phyloP scores from a whole-genome alignment of 192 early-diverging fungal species.

The Podila minutissima region DNA sequence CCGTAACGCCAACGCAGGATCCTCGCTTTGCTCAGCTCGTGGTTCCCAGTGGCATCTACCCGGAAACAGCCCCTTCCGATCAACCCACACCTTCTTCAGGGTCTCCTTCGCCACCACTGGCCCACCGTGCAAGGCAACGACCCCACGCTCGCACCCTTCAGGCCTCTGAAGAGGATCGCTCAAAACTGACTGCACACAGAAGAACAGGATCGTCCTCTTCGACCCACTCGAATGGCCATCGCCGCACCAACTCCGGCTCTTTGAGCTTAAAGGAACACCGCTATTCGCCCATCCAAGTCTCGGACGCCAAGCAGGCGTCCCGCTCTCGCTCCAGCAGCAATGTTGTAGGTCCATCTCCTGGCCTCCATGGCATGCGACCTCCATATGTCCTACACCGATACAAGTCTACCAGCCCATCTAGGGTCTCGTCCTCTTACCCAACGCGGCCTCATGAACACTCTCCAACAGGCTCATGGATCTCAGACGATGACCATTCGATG shows the following conservation, averaged over 20 bases:
- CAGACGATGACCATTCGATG: conserved; percentile 36
- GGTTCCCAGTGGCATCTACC: conserved; percentile 86
- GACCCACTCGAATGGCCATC: conserved; percentile 21
- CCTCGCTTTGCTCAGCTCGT: conserved; percentile 71
- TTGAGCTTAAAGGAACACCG: conserved; percentile 40
- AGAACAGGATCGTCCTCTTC: conserved; percentile 43
- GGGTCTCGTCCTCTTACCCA: conserved; percentile 11
- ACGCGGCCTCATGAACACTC: conserved; percentile 32
- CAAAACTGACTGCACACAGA: conserved; percentile 5
- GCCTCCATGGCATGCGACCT: conserved; percentile 10
- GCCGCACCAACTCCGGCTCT: conserved; percentile 44
- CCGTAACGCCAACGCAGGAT: conserved; percentile 70
- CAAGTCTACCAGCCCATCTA: conserved; percentile 35
- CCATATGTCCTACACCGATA: conserved; percentile 15
- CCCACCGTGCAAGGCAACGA: conserved; percentile 24
- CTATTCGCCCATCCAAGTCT: conserved; percentile 38
- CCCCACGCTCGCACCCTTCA: conserved; percentile 12
- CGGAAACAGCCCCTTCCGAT: conserved; percentile 63
- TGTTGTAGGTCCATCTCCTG: conserved; percentile 16
- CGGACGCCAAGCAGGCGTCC: conserved; percentile 33
- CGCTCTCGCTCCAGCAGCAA: conserved; percentile 50
- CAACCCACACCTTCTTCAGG: conserved; percentile 3
- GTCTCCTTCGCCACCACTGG: conserved; percentile 32
- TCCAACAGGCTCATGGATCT: conserved; percentile 29
- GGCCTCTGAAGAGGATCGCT: conserved; percentile 23